Base-by-base conservation (phyloP, 495 filamentous ascomycete species). In the Cetradonia linearis region DNA sequence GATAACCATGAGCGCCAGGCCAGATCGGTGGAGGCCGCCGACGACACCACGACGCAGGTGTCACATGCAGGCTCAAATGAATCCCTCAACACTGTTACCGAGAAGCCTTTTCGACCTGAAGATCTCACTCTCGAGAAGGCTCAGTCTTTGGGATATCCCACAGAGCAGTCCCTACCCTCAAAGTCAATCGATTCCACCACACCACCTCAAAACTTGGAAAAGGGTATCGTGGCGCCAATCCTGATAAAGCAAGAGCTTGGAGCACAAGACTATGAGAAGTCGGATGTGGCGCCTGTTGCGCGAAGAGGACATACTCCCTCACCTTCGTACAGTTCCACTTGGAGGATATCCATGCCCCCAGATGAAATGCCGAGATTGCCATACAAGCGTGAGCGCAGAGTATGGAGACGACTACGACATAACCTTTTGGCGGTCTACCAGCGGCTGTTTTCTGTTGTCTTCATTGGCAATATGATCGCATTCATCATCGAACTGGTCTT, bases 401-500 rank as follows among this genome's bases (percentile, higher is more conserved):
- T 63, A 7, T 58, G 44, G 33, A 63, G 66, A 44, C 25, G 55
- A 10, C 25, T 73, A 20, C 69, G 79, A 8, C 76, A 74, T 65
- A 66, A 70, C 20, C 60, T 74, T 50, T 60, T 78, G 49, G 71
- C 71, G 53, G 66, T 78, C 3, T 81, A 81, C 62, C 76, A 79
- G 33, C 74, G 77, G 3, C 73, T 83, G 1, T 83, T 82, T 67
- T 71, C 73, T 2, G 36, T 82, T 18, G 75, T 81, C 18, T 77
- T 81, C 53, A 56, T 75, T 13, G 73, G 70, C 65, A 86, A 86
- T 63, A 47, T 80, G 40, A 74, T 70, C 31, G 70, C 77, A 18
- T 76, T 85, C 56, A 68, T 79, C 48, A 67, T 66, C n/a, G 55
- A 80, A 33, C 48, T 76, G 27, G 67, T 63, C 28, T 33, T 34